Base-by-base conservation (phyloP, 2,329 filamentous ascomycete species). In the Coniochaeta sp. region DNA sequence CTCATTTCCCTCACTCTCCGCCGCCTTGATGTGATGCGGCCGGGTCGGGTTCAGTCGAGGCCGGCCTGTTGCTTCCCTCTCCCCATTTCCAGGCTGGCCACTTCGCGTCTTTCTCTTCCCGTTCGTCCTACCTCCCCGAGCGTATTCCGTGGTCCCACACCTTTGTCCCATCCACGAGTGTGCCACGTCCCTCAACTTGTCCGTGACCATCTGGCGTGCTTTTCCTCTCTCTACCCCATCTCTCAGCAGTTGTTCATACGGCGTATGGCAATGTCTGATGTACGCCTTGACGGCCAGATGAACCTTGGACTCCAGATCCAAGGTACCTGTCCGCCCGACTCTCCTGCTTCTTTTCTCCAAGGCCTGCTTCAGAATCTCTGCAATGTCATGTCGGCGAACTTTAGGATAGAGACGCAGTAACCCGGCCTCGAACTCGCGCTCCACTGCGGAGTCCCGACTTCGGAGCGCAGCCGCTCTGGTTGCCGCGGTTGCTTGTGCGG, bases 261-360 rank as follows among this genome's bases (percentile, higher is more conserved):
- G 64, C 0, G 80, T 83, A 52, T 80, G 73, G 3, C 60, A 63
- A 64, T 83, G 81, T 7, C 81, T 72, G 5, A 80, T 73, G 62
- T 82, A 77, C 3, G 81, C 81, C 24, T 74, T 68, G 14, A 82
- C 78, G 1, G 78, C 81, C 26, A 81, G 71, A 54, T 68, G 64
- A 5, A 76, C 78, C 63, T 75, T 80, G 16, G 72, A 66, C 7
- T 69, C 67, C 38, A 79, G 54, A 0, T 68, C 67, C 6, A 80
- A 65, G 52, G 63, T 76, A 1, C 67, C 68, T 1, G 75, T 77
- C 58, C 81, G 70, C 2, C 80, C 81, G 1, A 83, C 80, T 11
- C 80, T 71, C 1, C 79, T 67, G 47, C 74, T 78, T 24, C 72
- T 63, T 67, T 82, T 83, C 64, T 70, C 65, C 63, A 79, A 75